These are phyloP conservation scores for Thermothelomyces thermophilus DNA, from an alignment of 2,329 filamentous ascomycete species.

Conservation along the genomic window DNA sequence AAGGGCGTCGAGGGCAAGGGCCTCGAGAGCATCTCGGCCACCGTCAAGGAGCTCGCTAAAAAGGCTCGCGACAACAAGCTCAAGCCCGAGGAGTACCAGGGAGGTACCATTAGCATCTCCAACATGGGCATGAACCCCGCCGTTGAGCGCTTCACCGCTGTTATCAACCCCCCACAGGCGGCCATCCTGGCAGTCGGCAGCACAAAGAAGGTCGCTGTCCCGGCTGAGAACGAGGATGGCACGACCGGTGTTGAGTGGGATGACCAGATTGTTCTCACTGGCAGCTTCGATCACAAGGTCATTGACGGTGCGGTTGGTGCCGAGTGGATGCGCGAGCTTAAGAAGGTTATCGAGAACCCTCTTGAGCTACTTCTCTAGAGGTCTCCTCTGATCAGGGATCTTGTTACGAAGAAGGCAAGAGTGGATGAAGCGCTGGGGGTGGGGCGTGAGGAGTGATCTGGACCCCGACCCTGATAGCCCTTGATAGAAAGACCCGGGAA, in stretches of 20 bases:
- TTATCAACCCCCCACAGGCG: conserved; percentile 98
- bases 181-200: conserved; percentile 92
- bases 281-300: conserved; percentile 98
- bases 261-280: conserved; percentile 92
- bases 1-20: conserved; percentile 81
- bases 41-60: conserved; percentile 96
- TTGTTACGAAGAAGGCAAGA: background rate
- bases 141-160: conserved; percentile 92
- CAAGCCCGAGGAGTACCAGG: conserved; percentile 99
- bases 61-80: conserved; percentile 94
- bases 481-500: conserved; percentile 4
- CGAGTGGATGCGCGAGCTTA: conserved; percentile 94
- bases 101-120: conserved; percentile 97
- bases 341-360: conserved; percentile 97
- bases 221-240: conserved; percentile 77
- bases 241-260: conserved; percentile 75
- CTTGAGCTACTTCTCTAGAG: conserved; percentile 82
- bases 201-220: conserved; percentile 89
- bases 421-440: background rate
- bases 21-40: conserved; percentile 76
- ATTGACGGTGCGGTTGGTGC: conserved; percentile 93
- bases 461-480: background rate
- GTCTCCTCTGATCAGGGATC: background rate
- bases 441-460: background rate
- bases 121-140: conserved; percentile 99